These are phyloP conservation scores for Pleurostoma richardsiae DNA, from an alignment of 2,329 filamentous ascomycete genomes.

Conservation along the genomic window DNA sequence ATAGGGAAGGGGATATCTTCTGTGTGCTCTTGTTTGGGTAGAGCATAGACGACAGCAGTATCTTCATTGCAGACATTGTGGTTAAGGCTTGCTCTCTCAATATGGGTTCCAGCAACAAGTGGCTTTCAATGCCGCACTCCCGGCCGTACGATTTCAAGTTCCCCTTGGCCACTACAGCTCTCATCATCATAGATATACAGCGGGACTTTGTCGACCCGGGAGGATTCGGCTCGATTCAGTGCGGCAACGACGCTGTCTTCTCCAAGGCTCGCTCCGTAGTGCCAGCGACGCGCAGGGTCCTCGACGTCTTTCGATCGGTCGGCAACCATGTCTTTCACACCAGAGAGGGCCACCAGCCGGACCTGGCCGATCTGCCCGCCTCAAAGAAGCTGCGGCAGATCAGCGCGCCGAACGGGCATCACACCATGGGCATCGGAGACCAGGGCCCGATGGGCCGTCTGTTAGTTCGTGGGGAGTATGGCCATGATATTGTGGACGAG, in stretches of 20 bases:
- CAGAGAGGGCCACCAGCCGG: slow-evolving; percentile 45
- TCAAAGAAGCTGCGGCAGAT: slow-evolving; percentile 44
- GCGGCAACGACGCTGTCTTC: slow-evolving; percentile 29
- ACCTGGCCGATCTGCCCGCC: slow-evolving; percentile 46
- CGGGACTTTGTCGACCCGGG: slow-evolving; percentile 40
- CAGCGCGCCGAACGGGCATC: slow-evolving; percentile 33
- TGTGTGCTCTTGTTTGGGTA: no score
- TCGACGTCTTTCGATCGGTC: slow-evolving; percentile 31
- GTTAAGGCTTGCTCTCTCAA: no score
- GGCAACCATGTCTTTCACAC: slow-evolving; percentile 41
- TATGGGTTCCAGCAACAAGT: no score
- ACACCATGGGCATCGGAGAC: slow-evolving; percentile 41
- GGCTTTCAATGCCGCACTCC: slow-evolving; percentile 12
- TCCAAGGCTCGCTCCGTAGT: slow-evolving; percentile 34
- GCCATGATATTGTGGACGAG: slow-evolving; percentile 50
- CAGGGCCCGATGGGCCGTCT: slow-evolving; percentile 46
- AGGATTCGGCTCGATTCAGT: slow-evolving; percentile 44
- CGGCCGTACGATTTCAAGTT: slow-evolving; percentile 26
- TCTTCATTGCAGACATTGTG: no score
- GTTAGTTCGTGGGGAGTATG: slow-evolving; percentile 46
- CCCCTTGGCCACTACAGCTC: slow-evolving; percentile 35
- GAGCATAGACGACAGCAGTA: no score
- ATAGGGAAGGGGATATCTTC: no score
- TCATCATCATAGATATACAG: slow-evolving; percentile 52
- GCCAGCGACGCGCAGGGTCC: slow-evolving; percentile 30